Evolutionary conservation across 2,329 filamentous ascomycete species (phyloP), one percentile per base, ranked within the genome.

Genomic region (Eutypella sp.): DNA sequence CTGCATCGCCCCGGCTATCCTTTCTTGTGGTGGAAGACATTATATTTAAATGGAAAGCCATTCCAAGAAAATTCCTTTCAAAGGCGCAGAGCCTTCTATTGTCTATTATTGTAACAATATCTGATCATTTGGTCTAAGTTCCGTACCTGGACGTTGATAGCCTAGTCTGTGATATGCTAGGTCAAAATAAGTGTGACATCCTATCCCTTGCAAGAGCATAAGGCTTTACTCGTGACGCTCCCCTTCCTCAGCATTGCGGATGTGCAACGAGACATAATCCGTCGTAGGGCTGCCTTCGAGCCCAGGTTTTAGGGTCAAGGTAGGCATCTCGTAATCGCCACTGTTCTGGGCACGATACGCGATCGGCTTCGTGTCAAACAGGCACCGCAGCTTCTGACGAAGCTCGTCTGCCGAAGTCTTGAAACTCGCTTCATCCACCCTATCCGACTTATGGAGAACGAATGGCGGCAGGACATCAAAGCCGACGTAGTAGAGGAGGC

Each of bases 401-500:
- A 33, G 29, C 16, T 33, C 29, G 29, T 33, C 29, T 6, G 29
- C 29, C 29, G 29, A 15, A 15, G 13, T 15, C 13, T 33, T 25
- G 23, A 25, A 41, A 25, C 4, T 33, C 19, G 8, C 20, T 7
- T 46, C 33, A 20, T 47, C 25, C n/a, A 31, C 5, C 34, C 42
- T 29, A 38, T 44, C 34, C 13, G 24, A 7, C 13, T 20, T 29
- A 29, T 37, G 46, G 22, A 44, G 13, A 29, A 47, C 41, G 29
- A 47, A 47, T 22, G 41, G 25, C 36, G 43, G 46, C 20, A 47
- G 46, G 19, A 47, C 42, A 5, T 40, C 41, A 19, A 46, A 38
- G 46, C 46, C 33, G 20, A 23, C 40, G 31, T 47, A 46, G 31
- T 45, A 47, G 6, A 47, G 42, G 16, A 47, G 25, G n/a, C 46